Percentiles rank a stretch among this genome's conserved stretches.
Evolutionary conservation across 169 alveolate genomes (phyloP).

Genomic region (Neospora caninum): DNA sequence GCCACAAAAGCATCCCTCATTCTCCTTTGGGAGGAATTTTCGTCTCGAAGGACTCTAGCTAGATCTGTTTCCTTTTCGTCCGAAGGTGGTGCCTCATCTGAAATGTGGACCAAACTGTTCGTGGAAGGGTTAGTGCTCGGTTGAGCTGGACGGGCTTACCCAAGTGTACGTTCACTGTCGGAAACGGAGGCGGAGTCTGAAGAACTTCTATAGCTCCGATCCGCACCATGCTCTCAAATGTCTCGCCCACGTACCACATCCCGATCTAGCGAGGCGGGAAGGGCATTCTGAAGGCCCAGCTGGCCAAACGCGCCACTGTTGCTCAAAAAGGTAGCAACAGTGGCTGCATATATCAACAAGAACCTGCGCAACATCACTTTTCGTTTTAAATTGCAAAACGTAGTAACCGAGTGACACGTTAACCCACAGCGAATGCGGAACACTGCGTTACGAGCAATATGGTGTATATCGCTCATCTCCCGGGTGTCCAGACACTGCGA

Average conservation of each 20-base stretch:
- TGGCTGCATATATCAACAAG: neutral
- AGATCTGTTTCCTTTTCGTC: slow-evolving; percentile 38
- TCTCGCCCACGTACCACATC: slow-evolving; percentile 31
- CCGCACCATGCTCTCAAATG: too few relatives aligned
- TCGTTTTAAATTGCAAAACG: neutral
- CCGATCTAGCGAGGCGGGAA: slow-evolving; percentile 22
- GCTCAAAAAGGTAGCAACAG: neutral
- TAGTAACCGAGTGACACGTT: neutral
- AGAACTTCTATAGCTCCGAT: neutral
- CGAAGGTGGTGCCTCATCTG: slow-evolving; percentile 49
- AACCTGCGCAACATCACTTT: neutral
- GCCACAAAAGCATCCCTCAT: neutral
- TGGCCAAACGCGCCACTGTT: neutral
- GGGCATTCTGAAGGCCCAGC: slow-evolving; percentile 28
- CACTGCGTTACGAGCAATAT: too few relatives aligned
- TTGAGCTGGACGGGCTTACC: slow-evolving; percentile 13
- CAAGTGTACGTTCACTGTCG: slow-evolving; percentile 51
- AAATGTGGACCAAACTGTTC: neutral
- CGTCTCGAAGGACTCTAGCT: slow-evolving; percentile 15
- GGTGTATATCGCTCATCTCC: too few relatives aligned
- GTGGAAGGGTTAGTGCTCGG: neutral
- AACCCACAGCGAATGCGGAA: neutral
- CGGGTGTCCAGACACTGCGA: too few relatives aligned
- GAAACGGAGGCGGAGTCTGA: slow-evolving; percentile 55
- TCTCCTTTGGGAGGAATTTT: neutral